Evolutionary conservation across 2,329 filamentous ascomycete species (phyloP).

Genomic region (Ramichloridium luteum): DNA sequence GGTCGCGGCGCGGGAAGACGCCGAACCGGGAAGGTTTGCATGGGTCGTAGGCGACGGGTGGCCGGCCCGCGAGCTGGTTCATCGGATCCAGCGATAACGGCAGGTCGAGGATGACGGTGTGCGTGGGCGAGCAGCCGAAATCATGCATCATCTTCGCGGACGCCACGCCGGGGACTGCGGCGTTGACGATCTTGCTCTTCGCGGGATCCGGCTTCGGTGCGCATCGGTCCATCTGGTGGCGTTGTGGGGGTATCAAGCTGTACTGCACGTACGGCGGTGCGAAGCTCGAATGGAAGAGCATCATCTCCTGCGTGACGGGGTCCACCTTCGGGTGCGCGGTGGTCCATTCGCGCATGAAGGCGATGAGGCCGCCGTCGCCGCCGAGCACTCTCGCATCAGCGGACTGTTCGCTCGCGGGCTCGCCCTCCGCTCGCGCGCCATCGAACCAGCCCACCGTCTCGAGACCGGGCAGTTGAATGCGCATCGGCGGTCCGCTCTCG

Average conservation of each 20-base stretch:
- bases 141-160: slow-evolving; percentile 66
- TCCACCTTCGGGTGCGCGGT: slow-evolving; percentile 60
- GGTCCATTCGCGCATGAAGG: slow-evolving; percentile 59
- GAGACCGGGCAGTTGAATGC: slow-evolving; percentile 49
- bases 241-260: slow-evolving; percentile 43
- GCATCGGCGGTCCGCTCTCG: slow-evolving; percentile 58
- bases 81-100: slow-evolving; percentile 53
- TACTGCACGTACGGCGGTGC: slow-evolving; percentile 55
- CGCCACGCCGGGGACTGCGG: slow-evolving; percentile 47
- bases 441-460: slow-evolving; percentile 62
- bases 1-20: slow-evolving; percentile 51
- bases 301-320: slow-evolving; percentile 49
- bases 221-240: too few relatives aligned
- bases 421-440: slow-evolving; percentile 43
- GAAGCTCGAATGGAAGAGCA: slow-evolving; percentile 57
- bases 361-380: slow-evolving; percentile 33
- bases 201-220: slow-evolving; percentile 20
- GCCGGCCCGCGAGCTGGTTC: slow-evolving; percentile 45
- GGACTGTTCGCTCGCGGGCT: slow-evolving; percentile 27
- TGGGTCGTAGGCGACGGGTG: slow-evolving; percentile 49
- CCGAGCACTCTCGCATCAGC: slow-evolving; percentile 15
- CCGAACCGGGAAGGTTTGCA: slow-evolving; percentile 50
- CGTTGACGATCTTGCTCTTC: slow-evolving; percentile 33
- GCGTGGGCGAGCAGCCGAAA: slow-evolving; percentile 51
- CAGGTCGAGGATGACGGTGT: slow-evolving; percentile 58